These are phyloP conservation scores for Rhazya stricta DNA, from an alignment of 257 asterid species.

Conservation along the genomic window DNA sequence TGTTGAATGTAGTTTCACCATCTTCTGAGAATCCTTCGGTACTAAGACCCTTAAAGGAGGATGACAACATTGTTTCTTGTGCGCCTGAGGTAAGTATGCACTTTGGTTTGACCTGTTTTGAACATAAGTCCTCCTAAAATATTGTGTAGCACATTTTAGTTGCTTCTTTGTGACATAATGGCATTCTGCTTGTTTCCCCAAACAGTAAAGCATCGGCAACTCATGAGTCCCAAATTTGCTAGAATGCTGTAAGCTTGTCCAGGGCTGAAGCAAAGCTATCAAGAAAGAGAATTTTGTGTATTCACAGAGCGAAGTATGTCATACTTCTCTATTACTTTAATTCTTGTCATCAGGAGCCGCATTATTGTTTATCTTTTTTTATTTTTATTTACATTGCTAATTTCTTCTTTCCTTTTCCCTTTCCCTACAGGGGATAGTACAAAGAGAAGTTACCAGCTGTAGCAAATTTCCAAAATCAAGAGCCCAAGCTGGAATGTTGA, in stretches of 20 bases:
- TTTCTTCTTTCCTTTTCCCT: neutral
- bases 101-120: neutral
- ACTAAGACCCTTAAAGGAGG: constrained; percentile 14
- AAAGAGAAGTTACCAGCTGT: neutral
- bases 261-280: constrained; percentile 14
- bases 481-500: neutral
- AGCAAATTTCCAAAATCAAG: neutral
- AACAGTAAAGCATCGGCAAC: constrained; percentile 12
- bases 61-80: constrained; percentile 5
- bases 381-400: neutral
- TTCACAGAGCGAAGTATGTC: neutral
- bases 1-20: constrained; percentile 21
- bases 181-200: constrained; percentile 15
- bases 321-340: neutral
- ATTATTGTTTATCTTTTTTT: neutral
- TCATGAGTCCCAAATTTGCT: neutral
- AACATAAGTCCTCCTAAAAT: neutral
- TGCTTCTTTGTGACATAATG: neutral
- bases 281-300: neutral
- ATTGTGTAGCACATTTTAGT: neutral
- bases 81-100: constrained; percentile 22
- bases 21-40: constrained; percentile 12
- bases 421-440: neutral
- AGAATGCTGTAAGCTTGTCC: constrained; percentile 12
- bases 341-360: neutral